Conservation (phyloP, 179 eudicot genomes). For the Amaranthus tricolor region DNA sequence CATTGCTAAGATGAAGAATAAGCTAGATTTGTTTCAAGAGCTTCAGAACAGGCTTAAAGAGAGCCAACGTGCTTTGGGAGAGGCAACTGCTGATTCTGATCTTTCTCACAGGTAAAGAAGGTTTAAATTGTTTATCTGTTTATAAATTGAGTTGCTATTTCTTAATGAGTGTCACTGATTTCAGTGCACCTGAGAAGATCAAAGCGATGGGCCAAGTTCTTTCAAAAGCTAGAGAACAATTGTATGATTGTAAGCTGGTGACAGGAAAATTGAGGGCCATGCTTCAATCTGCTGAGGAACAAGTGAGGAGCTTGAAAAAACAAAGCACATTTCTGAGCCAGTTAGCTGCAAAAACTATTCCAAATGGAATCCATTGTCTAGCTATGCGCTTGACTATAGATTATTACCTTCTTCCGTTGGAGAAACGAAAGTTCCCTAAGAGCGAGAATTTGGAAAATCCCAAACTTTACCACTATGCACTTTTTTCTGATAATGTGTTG, state of each 20-base stretch:
- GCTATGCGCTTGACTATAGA: conserved; percentile 84
- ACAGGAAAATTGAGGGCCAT: conserved; percentile 81
- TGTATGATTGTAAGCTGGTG: conserved; percentile 73
- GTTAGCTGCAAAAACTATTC: conserved; percentile 90
- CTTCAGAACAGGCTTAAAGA: conserved; percentile 67
- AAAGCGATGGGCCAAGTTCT: conserved; percentile 77
- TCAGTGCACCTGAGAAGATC: conserved; percentile 65
- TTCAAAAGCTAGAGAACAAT: conserved; percentile 64
- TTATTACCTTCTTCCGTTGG: conserved; percentile 62
- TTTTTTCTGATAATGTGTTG: conserved; percentile 89
- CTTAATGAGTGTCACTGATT: background rate
- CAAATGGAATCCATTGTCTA: conserved; percentile 87
- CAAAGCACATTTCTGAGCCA: conserved; percentile 90
- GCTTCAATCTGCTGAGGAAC: conserved; percentile 93
- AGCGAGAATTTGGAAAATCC: conserved; percentile 76
- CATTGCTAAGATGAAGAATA: conserved; percentile 68
- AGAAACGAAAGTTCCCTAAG: conserved; percentile 69
- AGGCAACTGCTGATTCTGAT: conserved; percentile 62
- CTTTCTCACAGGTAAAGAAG: conserved; percentile 59
- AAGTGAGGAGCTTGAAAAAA: conserved; percentile 75
- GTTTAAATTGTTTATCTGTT: background rate
- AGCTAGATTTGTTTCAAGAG: conserved; percentile 58
- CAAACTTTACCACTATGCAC: conserved; percentile 76
- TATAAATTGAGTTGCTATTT: background rate
- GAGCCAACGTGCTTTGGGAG: conserved; percentile 84